Evolutionary conservation across 495 filamentous ascomycete genomes (phyloP).

Genomic region (Tricharina praecox): DNA sequence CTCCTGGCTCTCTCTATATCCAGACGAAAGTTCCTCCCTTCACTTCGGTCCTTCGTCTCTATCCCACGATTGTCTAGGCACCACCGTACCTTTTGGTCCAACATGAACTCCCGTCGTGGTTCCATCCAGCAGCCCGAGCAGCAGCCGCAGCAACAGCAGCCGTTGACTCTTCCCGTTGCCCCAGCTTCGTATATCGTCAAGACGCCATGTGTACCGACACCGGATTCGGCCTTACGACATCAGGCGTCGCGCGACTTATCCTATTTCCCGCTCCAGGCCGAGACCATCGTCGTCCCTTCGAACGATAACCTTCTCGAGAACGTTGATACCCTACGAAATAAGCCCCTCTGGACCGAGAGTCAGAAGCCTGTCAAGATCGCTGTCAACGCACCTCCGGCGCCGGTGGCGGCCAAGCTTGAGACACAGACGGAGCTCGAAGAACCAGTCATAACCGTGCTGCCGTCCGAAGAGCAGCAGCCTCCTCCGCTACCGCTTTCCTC

Average conservation of each 20-base stretch:
- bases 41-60: too few species aligned
- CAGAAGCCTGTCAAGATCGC: constrained; percentile 11
- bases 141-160: background rate
- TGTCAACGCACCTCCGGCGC: background rate
- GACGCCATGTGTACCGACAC: constrained; percentile 19
- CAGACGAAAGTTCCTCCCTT: background rate
- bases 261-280: constrained; percentile 17
- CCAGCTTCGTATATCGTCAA: constrained; percentile 22
- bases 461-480: constrained; percentile 16
- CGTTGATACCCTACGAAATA: background rate
- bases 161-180: constrained; percentile 8
- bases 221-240: constrained; percentile 24
- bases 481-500: constrained; percentile 1
- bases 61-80: background rate
- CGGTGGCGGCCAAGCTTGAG: constrained; percentile 7
- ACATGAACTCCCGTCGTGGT: constrained; percentile 1
- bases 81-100: background rate
- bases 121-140: constrained; percentile 5
- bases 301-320: background rate
- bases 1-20: background rate
- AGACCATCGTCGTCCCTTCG: constrained; percentile 10
- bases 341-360: constrained; percentile 7
- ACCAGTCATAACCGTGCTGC: constrained; percentile 2
- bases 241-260: constrained; percentile 17
- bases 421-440: constrained; percentile 9